phyloP scores from a whole-genome alignment of 164 flowering plant genomes.

The Umbilicus rupestris region DNA sequence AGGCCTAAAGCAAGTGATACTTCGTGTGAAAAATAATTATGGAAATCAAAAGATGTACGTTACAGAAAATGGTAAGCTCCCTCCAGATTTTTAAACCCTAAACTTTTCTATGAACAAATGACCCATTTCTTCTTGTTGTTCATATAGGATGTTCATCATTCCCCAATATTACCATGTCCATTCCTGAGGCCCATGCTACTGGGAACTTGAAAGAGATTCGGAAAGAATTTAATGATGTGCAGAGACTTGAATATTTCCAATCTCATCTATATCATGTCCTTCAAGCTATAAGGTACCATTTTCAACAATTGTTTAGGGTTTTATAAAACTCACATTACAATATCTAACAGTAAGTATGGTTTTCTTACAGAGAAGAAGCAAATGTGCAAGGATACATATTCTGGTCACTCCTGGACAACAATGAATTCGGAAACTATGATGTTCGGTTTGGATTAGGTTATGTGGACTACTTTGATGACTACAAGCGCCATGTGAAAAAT shows the following conservation, averaged over 20 bases:
- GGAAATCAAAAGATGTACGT: conserved; percentile 17
- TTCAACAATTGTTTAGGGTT: background rate
- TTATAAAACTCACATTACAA: background rate
- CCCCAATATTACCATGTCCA: background rate
- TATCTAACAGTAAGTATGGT: background rate
- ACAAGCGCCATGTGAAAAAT: conserved; percentile 16
- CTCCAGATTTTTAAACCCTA: background rate
- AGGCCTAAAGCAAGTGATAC: conserved; percentile 15
- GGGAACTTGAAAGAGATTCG: background rate
- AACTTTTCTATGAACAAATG: no score
- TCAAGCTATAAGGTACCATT: conserved; percentile 7
- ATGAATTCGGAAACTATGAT: conserved; percentile 14
- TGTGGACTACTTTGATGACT: conserved; percentile 17
- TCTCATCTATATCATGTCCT: conserved; percentile 11
- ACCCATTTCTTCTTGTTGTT: background rate
- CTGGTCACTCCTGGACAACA: conserved; percentile 22
- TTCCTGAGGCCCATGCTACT: background rate
- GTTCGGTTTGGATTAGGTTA: conserved; percentile 21
- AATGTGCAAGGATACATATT: conserved; percentile 19
- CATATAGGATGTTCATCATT: background rate
- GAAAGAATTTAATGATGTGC: conserved; percentile 9
- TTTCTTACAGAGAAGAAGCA: conserved; percentile 15
- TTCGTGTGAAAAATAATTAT: conserved; percentile 11
- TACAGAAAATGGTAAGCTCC: conserved; percentile 24
- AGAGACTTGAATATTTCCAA: conserved; percentile 11